A percentile compares a stretch with the other conserved stretches of the same genome.
phyloP scores from a whole-genome alignment of 2,329 filamentous ascomycete species.

The Claviceps spartinae region DNA sequence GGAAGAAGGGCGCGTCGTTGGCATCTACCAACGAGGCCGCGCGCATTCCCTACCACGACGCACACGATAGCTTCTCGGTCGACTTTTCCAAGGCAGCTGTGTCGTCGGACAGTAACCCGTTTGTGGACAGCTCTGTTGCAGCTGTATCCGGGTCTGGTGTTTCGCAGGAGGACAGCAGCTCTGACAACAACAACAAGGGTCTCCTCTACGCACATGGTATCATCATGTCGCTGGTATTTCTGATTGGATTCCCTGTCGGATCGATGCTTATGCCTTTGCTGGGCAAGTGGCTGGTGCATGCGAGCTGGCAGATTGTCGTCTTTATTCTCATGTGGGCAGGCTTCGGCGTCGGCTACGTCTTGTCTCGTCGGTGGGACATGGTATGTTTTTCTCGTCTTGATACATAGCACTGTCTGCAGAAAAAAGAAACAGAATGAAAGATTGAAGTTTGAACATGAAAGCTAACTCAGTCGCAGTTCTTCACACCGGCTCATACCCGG shows the following conservation, averaged over 20 bases:
- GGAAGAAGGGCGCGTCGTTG: constrained; percentile 33
- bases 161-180: constrained; percentile 6
- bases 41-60: constrained; percentile 33
- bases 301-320: constrained; percentile 37
- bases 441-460: too few species aligned
- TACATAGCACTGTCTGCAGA: background rate
- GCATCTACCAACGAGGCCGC: constrained; percentile 27
- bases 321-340: constrained; percentile 46
- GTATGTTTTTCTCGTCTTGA: constrained; percentile 22
- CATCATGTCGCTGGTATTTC: constrained; percentile 47
- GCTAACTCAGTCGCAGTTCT: constrained; percentile 28
- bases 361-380: constrained; percentile 25
- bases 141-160: background rate
- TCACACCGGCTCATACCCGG: constrained; percentile 37
- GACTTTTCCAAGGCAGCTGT: constrained; percentile 35
- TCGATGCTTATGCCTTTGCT: constrained; percentile 46
- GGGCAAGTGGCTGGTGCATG: constrained; percentile 43
- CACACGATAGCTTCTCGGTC: constrained; percentile 28
- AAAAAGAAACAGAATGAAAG: background rate
- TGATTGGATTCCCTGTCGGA: constrained; percentile 45
- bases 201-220: constrained; percentile 38
- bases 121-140: constrained; percentile 15
- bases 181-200: constrained; percentile 12
- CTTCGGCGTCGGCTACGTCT: constrained; percentile 42
- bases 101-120: constrained; percentile 38